Base-by-base conservation (phyloP, 441 rosid species). In the Mallotus japonicus region DNA sequence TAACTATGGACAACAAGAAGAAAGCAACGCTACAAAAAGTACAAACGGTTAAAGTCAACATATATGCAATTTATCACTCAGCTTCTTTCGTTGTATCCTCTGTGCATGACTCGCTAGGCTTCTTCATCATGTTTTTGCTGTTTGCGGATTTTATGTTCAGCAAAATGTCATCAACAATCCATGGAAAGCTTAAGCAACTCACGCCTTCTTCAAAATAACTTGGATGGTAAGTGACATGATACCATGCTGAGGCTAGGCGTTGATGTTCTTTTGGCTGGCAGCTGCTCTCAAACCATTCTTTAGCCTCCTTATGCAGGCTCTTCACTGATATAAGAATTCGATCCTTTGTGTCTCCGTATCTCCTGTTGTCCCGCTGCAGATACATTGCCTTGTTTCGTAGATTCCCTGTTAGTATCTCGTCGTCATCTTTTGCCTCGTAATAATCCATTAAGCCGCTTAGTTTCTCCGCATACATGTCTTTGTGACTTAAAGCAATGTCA, bases 401-500 rank as follows among this genome's bases (percentile, higher is more conserved):
- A 70, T 91, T 88, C 4, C 99, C 97, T 0, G 99, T 90, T 72
- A 95, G 86, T 40, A 95, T 89, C 86, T 95, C 99, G 17, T 91
- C 99, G 81, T 95, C 97, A 8, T 74, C 81, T 63, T 76, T 77
- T 22, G 88, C 88, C 49, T 84, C 91, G 0, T 87, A 95, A 74
- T 87, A 92, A 37, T 63, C 79, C 97, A 95, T 92, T 80, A 90
- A 72, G 16, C 76, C 73, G 32, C 83, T 84, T 70, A 92, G 66
- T 81, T 85, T 87, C 85, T 91, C 97, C 20, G 53, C 68, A 50
- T 95, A 91, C 86, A 78, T 80, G 67, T 84, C 86, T 81, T 78
- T 88, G 42, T 90, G 90, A 46, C 50, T 6, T 69, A 72, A 69
- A 2, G 99, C 99, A 20, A 68, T 67, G 59, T 77, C 82, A 19